These are phyloP conservation scores for Calonectria honghensis DNA, from an alignment of 2,329 filamentous ascomycete genomes.

Conservation along the genomic window DNA sequence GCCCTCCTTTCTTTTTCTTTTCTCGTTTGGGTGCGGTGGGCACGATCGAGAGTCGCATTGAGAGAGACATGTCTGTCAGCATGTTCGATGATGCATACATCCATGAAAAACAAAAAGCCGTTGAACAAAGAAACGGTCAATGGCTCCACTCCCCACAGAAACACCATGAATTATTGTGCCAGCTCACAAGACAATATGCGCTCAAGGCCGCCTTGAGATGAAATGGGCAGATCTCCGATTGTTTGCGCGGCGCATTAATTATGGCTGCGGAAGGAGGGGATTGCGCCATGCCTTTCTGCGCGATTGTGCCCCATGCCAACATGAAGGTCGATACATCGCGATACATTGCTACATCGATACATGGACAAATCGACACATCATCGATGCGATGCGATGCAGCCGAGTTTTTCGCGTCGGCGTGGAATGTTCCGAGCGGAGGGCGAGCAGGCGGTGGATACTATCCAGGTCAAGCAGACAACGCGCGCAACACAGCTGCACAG, in stretches of 20 bases:
- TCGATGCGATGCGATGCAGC: neutral
- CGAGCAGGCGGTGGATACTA: slow-evolving; percentile 12
- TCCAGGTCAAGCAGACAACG: neutral
- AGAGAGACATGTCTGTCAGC: slow-evolving; percentile 10
- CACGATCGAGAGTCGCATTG: slow-evolving; percentile 12
- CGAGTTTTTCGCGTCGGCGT: neutral
- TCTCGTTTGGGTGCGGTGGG: neutral
- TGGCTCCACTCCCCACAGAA: slow-evolving; percentile 16
- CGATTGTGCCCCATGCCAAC: neutral
- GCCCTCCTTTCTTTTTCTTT: neutral
- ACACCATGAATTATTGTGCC: slow-evolving; percentile 1
- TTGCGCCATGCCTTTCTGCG: neutral
- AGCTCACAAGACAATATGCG: slow-evolving; percentile 25
- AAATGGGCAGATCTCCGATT: neutral
- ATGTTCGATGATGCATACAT: slow-evolving; percentile 2
- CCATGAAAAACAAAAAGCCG: slow-evolving; percentile 7
- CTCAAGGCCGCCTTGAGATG: slow-evolving; percentile 7
- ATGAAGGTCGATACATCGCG: neutral
- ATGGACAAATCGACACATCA: slow-evolving; percentile 10
- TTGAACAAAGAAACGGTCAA: slow-evolving; percentile 15
- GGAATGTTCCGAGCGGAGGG: neutral
- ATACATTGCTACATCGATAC: slow-evolving; percentile 1
- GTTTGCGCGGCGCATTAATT: slow-evolving; percentile 9
- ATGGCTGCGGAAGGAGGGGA: slow-evolving; percentile 13
- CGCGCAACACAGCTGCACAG: slow-evolving; percentile 11